A percentile compares a stretch with the other conserved stretches of the same genome.
Evolutionary conservation across 2,329 filamentous ascomycete genomes (phyloP).

Genomic region (Fusarium papillatum): DNA sequence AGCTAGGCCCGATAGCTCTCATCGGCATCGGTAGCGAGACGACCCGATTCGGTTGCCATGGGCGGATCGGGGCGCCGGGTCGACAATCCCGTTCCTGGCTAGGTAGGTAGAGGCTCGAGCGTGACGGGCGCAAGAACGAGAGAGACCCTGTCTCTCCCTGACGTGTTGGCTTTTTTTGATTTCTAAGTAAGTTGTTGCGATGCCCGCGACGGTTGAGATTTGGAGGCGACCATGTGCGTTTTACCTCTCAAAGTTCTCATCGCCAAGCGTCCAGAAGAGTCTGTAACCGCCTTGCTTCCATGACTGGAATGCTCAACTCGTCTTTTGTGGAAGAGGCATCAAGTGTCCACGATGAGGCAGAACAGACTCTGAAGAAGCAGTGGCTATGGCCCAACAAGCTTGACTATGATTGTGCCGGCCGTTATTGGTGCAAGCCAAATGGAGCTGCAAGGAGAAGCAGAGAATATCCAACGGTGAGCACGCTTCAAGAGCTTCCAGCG

Average conservation of each 20-base stretch:
- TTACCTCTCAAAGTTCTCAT: background rate
- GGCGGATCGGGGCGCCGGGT: background rate
- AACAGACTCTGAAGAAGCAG: background rate
- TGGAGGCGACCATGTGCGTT: background rate
- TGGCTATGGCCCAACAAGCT: background rate
- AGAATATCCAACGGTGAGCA: background rate
- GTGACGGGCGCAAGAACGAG: background rate
- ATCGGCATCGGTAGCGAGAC: background rate
- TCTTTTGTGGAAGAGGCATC: background rate
- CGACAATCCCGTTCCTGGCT: background rate
- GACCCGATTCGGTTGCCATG: background rate
- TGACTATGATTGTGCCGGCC: background rate
- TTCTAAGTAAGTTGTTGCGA: background rate
- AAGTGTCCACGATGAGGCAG: background rate
- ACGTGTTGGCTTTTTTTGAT: background rate
- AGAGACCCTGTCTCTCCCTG: background rate
- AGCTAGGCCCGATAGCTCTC: background rate
- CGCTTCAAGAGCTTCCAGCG: background rate
- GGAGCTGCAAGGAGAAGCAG: background rate
- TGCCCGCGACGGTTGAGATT: background rate
- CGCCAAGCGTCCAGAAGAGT: background rate
- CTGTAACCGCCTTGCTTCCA: background rate
- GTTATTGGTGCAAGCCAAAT: background rate
- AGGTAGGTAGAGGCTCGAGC: background rate
- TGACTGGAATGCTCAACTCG: background rate